A percentile compares a stretch with the other conserved stretches of the same genome.
These are phyloP conservation scores for Leishmania braziliensis DNA, from an alignment of 208 protist genomes.

Conservation along the genomic window DNA sequence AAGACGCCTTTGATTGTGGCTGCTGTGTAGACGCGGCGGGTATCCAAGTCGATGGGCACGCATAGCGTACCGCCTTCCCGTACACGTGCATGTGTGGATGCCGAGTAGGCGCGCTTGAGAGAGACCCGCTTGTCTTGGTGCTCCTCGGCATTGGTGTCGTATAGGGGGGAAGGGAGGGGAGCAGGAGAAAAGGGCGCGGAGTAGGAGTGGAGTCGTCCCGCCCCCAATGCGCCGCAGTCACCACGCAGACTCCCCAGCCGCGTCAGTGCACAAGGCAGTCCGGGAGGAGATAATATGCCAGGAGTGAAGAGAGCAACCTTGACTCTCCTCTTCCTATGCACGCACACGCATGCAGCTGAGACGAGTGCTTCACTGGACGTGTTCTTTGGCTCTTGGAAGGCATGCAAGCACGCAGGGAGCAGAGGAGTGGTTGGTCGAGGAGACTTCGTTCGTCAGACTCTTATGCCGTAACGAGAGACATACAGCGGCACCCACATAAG, in stretches of 20 bases:
- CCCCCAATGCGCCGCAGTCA: neutral
- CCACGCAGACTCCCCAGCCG: neutral
- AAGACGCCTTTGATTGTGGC: constrained; percentile 41
- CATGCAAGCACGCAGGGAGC: neutral
- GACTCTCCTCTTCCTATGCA: neutral
- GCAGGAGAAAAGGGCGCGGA: neutral
- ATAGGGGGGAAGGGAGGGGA: constrained; percentile 13
- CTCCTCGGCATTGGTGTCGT: neutral
- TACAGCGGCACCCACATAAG: neutral
- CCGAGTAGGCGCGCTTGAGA: neutral
- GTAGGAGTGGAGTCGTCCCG: neutral
- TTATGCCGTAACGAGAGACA: neutral
- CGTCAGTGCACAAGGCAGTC: neutral
- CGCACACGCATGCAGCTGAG: neutral
- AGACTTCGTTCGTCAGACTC: neutral
- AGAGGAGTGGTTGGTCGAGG: neutral
- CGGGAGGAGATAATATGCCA: neutral
- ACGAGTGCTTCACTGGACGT: neutral
- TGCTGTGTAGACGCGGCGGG: constrained; percentile 17
- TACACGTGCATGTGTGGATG: neutral
- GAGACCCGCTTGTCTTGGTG: no score
- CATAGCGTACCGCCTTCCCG: neutral
- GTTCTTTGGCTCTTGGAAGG: neutral
- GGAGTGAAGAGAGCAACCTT: neutral
- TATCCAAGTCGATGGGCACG: constrained; percentile 23